A percentile compares a stretch with the other conserved stretches of the same genome.
phyloP scores from a whole-genome alignment of 2,329 filamentous ascomycete species.

The Pyricularia grisea region DNA sequence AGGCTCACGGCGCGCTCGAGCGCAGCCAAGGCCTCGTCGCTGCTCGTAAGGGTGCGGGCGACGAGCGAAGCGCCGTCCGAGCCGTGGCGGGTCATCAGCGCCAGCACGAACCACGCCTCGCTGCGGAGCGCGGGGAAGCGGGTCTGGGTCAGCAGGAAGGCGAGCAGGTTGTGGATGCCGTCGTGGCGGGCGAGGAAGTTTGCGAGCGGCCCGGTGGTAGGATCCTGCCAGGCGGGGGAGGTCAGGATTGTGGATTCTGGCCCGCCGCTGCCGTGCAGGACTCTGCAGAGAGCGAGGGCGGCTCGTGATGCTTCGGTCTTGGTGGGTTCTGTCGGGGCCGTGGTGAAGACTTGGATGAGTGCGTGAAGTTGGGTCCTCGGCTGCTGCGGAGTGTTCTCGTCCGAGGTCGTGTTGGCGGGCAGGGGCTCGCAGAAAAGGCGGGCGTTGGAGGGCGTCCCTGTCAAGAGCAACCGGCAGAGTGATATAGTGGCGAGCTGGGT shows the following conservation, averaged over 20 bases:
- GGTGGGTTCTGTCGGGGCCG: conserved; percentile 43
- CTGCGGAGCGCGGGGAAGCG: conserved; percentile 51
- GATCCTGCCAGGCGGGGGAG: neutral
- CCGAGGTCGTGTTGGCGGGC: conserved; percentile 11
- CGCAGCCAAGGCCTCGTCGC: conserved; percentile 13
- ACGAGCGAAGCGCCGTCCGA: conserved; percentile 37
- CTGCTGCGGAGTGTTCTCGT: conserved; percentile 16
- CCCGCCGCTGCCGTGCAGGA: conserved; percentile 29
- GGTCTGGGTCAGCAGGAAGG: conserved; percentile 43
- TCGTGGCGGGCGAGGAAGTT: conserved; percentile 37
- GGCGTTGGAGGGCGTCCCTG: conserved; percentile 43
- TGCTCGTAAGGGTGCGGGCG: conserved; percentile 28
- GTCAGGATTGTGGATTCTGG: conserved; percentile 11
- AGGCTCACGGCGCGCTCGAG: neutral
- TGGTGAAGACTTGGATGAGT: conserved; percentile 28
- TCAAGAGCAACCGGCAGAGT: conserved; percentile 45
- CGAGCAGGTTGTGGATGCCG: conserved; percentile 30
- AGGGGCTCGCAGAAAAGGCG: conserved; percentile 34
- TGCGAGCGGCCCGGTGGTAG: conserved; percentile 11
- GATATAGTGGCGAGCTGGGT: conserved; percentile 52
- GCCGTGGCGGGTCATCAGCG: conserved; percentile 40
- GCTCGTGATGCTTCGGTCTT: conserved; percentile 50
- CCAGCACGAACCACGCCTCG: conserved; percentile 53
- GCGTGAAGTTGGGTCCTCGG: conserved; percentile 21
- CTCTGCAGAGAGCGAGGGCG: conserved; percentile 41